Evolutionary conservation across 2,329 filamentous ascomycete species (phyloP).

Genomic region (Scedosporium aurantiacum): DNA sequence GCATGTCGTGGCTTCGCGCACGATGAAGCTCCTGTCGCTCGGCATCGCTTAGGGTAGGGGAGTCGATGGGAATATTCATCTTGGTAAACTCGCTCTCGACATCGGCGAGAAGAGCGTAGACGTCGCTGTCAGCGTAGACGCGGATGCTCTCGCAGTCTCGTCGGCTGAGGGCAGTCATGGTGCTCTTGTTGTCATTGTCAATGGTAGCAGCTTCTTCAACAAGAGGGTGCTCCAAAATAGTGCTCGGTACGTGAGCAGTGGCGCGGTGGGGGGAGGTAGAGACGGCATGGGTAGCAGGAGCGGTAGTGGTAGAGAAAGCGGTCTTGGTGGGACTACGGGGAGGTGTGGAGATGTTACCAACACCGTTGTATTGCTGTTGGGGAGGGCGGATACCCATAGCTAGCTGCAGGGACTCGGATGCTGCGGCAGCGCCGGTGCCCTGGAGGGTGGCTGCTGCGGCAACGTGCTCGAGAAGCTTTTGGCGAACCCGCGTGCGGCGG

Average conservation of each 20-base stretch:
- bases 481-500: slow-evolving; percentile 59
- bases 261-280: slow-evolving; percentile 37
- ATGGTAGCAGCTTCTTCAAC: slow-evolving; percentile 31
- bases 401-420: slow-evolving; percentile 30
- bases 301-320: slow-evolving; percentile 20
- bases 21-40: slow-evolving; percentile 33
- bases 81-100: slow-evolving; percentile 41
- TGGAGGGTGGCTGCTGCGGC: slow-evolving; percentile 55
- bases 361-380: slow-evolving; percentile 14
- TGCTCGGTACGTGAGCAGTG: slow-evolving; percentile 43
- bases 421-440: slow-evolving; percentile 15
- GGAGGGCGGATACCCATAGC: slow-evolving; percentile 28
- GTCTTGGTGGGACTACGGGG: slow-evolving; percentile 46
- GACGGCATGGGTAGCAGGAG: slow-evolving; percentile 20
- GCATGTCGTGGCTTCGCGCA: slow-evolving; percentile 39
- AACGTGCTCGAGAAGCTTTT: slow-evolving; percentile 73
- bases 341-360: slow-evolving; percentile 41
- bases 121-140: slow-evolving; percentile 56
- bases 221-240: slow-evolving; percentile 40
- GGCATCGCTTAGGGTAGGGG: slow-evolving; percentile 17
- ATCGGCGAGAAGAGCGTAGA: slow-evolving; percentile 55
- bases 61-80: slow-evolving; percentile 18
- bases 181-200: slow-evolving; percentile 15
- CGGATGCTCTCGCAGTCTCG: slow-evolving; percentile 52
- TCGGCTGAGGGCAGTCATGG: slow-evolving; percentile 16